A percentile compares a stretch with the other conserved stretches of the same genome.
These are phyloP conservation scores for Aureobasidium vineae DNA, from an alignment of 2,329 filamentous ascomycete species.

Conservation along the genomic window DNA sequence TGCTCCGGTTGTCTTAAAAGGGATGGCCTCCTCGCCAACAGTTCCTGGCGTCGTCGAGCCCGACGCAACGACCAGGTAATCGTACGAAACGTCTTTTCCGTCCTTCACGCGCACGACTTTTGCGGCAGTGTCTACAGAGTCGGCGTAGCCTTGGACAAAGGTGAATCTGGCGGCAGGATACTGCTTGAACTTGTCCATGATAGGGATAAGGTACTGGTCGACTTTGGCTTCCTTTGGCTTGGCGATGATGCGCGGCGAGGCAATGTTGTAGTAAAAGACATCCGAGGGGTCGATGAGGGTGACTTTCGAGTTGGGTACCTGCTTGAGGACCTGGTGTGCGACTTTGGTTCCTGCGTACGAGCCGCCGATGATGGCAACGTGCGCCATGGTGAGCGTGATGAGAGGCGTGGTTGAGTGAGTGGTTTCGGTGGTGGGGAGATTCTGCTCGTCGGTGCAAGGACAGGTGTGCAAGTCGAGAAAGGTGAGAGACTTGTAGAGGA, in stretches of 20 bases:
- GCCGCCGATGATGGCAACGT: slow-evolving; percentile 21
- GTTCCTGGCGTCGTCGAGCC: slow-evolving; percentile 44
- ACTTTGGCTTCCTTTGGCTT: slow-evolving; percentile 17
- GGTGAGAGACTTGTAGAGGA: neutral
- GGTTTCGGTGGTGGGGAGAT: neutral
- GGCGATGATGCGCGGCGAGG: slow-evolving; percentile 21
- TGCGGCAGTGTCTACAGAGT: slow-evolving; percentile 42
- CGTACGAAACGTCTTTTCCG: slow-evolving; percentile 43
- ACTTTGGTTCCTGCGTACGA: slow-evolving; percentile 22
- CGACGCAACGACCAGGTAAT: slow-evolving; percentile 53
- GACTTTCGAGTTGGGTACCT: neutral
- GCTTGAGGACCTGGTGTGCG: slow-evolving; percentile 20
- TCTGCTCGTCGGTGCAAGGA: neutral
- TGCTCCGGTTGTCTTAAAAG: slow-evolving; percentile 23
- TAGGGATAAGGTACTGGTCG: slow-evolving; percentile 33
- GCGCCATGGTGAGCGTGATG: neutral
- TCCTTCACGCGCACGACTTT: slow-evolving; percentile 45
- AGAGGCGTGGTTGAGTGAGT: neutral
- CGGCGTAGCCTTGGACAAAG: slow-evolving; percentile 50
- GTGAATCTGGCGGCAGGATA: slow-evolving; percentile 49
- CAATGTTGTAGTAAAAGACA: slow-evolving; percentile 24
- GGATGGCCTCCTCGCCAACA: slow-evolving; percentile 22
- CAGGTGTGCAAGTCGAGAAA: neutral
- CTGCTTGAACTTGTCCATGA: slow-evolving; percentile 46
- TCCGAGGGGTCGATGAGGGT: slow-evolving; percentile 25